These are phyloP conservation scores for Epichloe glyceriae DNA, from an alignment of 2,329 filamentous ascomycete genomes.

Conservation along the genomic window DNA sequence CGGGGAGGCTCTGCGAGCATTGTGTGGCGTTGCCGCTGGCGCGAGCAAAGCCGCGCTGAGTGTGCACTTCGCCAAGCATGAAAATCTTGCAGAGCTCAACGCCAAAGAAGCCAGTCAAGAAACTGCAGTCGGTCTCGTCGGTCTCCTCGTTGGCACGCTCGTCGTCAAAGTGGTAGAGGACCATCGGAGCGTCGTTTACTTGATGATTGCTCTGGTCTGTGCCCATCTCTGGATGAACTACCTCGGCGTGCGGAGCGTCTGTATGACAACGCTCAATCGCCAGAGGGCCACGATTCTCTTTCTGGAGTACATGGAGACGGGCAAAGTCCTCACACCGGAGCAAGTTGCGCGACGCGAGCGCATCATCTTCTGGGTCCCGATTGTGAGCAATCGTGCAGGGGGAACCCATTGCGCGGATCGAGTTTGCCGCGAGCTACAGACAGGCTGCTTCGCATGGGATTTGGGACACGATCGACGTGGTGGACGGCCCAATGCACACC, in stretches of 20 bases:
- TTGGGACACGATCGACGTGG: slow-evolving; percentile 11
- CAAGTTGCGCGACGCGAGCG: slow-evolving; percentile 53
- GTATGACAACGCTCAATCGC: slow-evolving; percentile 72
- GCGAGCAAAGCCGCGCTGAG: slow-evolving; percentile 84
- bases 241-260: slow-evolving; percentile 68
- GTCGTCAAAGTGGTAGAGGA: slow-evolving; percentile 66
- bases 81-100: slow-evolving; percentile 86
- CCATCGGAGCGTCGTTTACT: slow-evolving; percentile 57
- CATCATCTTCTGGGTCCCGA: slow-evolving; percentile 38
- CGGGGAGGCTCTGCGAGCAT: slow-evolving; percentile 38
- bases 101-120: slow-evolving; percentile 93
- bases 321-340: slow-evolving; percentile 45
- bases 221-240: slow-evolving; percentile 80
- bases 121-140: slow-evolving; percentile 77
- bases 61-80: slow-evolving; percentile 77
- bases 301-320: slow-evolving; percentile 37
- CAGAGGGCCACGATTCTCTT: slow-evolving; percentile 76
- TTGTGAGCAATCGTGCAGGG: slow-evolving; percentile 18
- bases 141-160: slow-evolving; percentile 72
- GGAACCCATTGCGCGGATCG: slow-evolving; percentile 22
- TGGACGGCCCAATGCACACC: slow-evolving; percentile 18
- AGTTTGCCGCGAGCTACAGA: slow-evolving; percentile 28
- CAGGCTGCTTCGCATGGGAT: slow-evolving; percentile 16
- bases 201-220: slow-evolving; percentile 58
- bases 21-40: slow-evolving; percentile 84